A percentile compares a stretch with the other conserved stretches of the same genome.
Conservation (phyloP, 768 basidiomycete genomes). For the Gautieria morchelliformis region DNA sequence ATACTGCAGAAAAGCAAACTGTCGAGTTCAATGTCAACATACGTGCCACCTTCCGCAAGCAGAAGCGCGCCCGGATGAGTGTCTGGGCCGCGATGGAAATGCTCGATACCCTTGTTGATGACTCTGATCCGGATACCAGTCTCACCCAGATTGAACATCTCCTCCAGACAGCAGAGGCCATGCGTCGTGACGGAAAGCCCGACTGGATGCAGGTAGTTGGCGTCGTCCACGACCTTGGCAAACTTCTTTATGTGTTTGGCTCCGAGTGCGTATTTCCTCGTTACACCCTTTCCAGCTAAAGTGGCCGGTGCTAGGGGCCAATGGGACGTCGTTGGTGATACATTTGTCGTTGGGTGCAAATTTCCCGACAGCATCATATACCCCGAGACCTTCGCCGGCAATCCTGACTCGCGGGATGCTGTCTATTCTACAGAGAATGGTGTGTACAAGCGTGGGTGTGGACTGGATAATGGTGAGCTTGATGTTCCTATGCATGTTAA, state of each 20-base stretch:
- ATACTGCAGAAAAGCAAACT: constrained; percentile 67
- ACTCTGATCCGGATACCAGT: constrained; percentile 80
- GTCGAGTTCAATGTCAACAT: constrained; percentile 75
- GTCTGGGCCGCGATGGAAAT: constrained; percentile 83
- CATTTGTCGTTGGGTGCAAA: constrained; percentile 76
- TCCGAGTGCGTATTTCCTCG: constrained; percentile 35
- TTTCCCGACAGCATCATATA: constrained; percentile 81
- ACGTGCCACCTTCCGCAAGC: constrained; percentile 63
- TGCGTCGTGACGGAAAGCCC: constrained; percentile 75
- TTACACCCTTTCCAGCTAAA: too few species aligned
- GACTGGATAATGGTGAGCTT: constrained; percentile 50
- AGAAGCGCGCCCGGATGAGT: constrained; percentile 64
- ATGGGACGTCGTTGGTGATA: constrained; percentile 91
- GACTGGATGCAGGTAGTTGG: constrained; percentile 92
- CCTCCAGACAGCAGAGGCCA: constrained; percentile 86
- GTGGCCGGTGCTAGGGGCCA: constrained; percentile 41
- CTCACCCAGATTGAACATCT: constrained; percentile 81
- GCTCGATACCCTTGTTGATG: constrained; percentile 81
- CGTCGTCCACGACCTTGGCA: constrained; percentile 83
- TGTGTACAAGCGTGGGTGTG: constrained; percentile 70
- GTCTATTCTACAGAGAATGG: constrained; percentile 66
- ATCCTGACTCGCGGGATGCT: constrained; percentile 57
- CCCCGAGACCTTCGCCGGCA: constrained; percentile 64
- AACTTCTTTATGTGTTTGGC: constrained; percentile 74
- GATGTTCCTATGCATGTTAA: not conserved